Conservation (phyloP, 129 eudicot species). For the Flaveria brownii region DNA sequence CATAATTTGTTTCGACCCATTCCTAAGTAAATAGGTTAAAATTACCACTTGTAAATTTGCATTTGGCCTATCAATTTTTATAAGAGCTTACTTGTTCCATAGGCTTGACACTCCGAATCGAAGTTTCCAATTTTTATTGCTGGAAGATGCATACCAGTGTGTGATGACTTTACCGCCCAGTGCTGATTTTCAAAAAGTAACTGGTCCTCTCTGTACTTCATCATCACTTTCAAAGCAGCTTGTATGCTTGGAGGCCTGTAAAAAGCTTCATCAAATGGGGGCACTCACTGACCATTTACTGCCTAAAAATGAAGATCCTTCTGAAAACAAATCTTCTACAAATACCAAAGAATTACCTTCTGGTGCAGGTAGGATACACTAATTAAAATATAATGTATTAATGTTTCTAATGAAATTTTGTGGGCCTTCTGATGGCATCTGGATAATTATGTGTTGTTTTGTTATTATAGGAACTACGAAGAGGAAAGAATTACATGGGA, state of each 20-base stretch:
- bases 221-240: conserved; percentile 55
- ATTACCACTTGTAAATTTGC: background rate
- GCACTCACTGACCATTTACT: conserved; percentile 63
- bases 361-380: conserved; percentile 51
- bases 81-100: conserved; percentile 11
- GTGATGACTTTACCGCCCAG: conserved; percentile 55
- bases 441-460: conserved; percentile 6
- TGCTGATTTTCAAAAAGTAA: conserved; percentile 55
- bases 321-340: conserved; percentile 32
- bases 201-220: conserved; percentile 49
- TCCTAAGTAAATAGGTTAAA: background rate
- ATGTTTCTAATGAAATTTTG: background rate
- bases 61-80: background rate
- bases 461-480: conserved; percentile 74
- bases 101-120: conserved; percentile 60
- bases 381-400: background rate
- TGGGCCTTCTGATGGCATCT: background rate
- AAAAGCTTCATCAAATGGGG: conserved; percentile 62
- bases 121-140: conserved; percentile 40
- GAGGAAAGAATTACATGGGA: conserved; percentile 93
- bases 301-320: conserved; percentile 42
- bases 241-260: conserved; percentile 76
- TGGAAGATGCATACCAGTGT: conserved; percentile 47
- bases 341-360: conserved; percentile 36
- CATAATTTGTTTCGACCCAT: background rate